Conservation (phyloP, 2,329 filamentous ascomycete species). For the Nemania sp. region DNA sequence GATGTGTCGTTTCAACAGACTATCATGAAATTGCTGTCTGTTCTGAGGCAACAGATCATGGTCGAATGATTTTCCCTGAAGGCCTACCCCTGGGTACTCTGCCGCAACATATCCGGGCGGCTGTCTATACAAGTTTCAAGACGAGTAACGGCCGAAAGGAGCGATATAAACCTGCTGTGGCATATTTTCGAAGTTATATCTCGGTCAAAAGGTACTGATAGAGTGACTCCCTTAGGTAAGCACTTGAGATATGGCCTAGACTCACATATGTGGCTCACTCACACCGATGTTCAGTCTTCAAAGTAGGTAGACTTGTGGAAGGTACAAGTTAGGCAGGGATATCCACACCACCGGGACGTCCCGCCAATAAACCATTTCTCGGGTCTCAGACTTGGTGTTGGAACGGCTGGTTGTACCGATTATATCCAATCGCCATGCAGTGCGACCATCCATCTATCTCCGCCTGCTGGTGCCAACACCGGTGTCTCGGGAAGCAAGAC, state of each 20-base stretch:
- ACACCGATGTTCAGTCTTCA: neutral
- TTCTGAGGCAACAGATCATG: conserved; percentile 5
- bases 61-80: neutral
- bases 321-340: conserved; percentile 22
- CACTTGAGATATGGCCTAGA: neutral
- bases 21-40: neutral
- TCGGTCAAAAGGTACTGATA: neutral
- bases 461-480: conserved; percentile 15
- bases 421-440: conserved; percentile 22
- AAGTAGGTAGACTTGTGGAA: neutral
- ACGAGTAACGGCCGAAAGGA: neutral
- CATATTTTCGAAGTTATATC: neutral
- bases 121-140: neutral
- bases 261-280: neutral
- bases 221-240: neutral
- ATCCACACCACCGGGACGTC: conserved; percentile 32
- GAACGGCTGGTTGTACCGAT: conserved; percentile 17
- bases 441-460: conserved; percentile 26
- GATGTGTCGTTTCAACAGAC: neutral
- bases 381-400: conserved; percentile 18
- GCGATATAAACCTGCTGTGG: conserved; percentile 8
- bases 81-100: neutral
- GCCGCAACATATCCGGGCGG: too few species aligned
- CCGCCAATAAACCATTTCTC: conserved; percentile 29
- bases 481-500: conserved; percentile 5